Evolutionary conservation across 108 stramenopile genomes (phyloP).

Genomic region (Ochromonas danica): DNA sequence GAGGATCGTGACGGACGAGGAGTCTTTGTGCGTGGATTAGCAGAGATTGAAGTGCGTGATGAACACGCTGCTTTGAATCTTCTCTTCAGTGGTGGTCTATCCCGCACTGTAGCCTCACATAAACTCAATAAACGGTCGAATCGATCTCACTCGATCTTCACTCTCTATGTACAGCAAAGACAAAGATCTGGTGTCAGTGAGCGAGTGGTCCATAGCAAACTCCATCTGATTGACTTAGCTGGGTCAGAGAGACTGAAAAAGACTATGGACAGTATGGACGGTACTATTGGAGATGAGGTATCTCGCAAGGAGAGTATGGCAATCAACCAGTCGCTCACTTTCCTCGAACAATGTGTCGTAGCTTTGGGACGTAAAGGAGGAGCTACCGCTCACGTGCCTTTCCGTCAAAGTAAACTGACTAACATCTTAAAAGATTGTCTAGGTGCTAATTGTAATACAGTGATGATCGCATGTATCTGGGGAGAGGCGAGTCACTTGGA

Average conservation of each 20-base stretch:
- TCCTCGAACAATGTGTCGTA: slow-evolving; percentile 69
- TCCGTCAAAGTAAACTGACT: slow-evolving; percentile 64
- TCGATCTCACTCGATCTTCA: slow-evolving; percentile 67
- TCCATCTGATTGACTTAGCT: slow-evolving; percentile 64
- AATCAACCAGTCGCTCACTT: slow-evolving; percentile 67
- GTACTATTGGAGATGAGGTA: slow-evolving; percentile 31
- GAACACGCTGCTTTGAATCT: slow-evolving; percentile 49
- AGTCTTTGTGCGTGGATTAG: slow-evolving; percentile 56
- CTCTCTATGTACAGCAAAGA: slow-evolving; percentile 59
- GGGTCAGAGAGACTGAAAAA: slow-evolving; percentile 68
- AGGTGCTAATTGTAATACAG: slow-evolving; percentile 61
- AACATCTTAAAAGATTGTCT: slow-evolving; percentile 61
- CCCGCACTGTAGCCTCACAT: slow-evolving; percentile 56
- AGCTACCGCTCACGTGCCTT: slow-evolving; percentile 59
- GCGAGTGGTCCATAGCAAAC: slow-evolving; percentile 56
- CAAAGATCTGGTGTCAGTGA: slow-evolving; percentile 58
- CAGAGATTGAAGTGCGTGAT: slow-evolving; percentile 43
- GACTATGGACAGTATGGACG: slow-evolving; percentile 47
- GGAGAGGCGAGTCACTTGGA: slow-evolving; percentile 63
- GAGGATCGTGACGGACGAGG: slow-evolving; percentile 49
- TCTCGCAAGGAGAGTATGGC: slow-evolving; percentile 61
- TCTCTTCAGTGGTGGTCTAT: slow-evolving; percentile 49
- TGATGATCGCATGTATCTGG: slow-evolving; percentile 65
- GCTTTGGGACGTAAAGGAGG: slow-evolving; percentile 54
- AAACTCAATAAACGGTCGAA: slow-evolving; percentile 62